Evolutionary conservation across 345 rosid species (phyloP).

Genomic region (Ailanthus altissimus): DNA sequence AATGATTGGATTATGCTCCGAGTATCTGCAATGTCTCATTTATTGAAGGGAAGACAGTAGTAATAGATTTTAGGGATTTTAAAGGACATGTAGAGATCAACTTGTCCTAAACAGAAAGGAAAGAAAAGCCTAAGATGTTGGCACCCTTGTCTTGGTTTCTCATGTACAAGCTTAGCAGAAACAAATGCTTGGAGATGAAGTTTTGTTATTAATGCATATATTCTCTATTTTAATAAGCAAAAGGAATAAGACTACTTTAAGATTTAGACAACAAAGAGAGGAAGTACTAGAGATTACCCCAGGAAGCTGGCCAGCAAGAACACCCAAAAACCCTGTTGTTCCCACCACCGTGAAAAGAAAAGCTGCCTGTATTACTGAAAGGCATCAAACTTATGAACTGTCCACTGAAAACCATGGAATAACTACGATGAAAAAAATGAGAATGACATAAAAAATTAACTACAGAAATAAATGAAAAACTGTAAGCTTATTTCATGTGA

Average conservation of each 20-base stretch:
- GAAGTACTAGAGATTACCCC: slow-evolving; percentile 52
- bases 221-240: neutral
- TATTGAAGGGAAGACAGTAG: no score
- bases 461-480: no score
- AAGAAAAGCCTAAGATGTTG: neutral
- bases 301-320: slow-evolving; percentile 92
- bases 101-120: no score
- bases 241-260: neutral
- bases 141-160: neutral
- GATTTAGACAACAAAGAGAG: neutral
- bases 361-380: slow-evolving; percentile 81
- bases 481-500: no score
- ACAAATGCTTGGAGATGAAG: neutral
- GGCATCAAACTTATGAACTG: slow-evolving; percentile 32
- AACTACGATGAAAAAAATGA: neutral
- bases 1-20: no score
- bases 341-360: slow-evolving; percentile 93
- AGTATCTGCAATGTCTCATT: no score
- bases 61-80: no score
- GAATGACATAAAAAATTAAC: no score
- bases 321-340: slow-evolving; percentile 70
- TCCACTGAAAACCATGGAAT: neutral
- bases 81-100: no score
- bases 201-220: neutral
- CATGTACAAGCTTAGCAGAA: neutral